A percentile compares a stretch with the other conserved stretches of the same genome.
Conservation (phyloP, 2,329 filamentous ascomycete species). For the Ascochyta rabiei region DNA sequence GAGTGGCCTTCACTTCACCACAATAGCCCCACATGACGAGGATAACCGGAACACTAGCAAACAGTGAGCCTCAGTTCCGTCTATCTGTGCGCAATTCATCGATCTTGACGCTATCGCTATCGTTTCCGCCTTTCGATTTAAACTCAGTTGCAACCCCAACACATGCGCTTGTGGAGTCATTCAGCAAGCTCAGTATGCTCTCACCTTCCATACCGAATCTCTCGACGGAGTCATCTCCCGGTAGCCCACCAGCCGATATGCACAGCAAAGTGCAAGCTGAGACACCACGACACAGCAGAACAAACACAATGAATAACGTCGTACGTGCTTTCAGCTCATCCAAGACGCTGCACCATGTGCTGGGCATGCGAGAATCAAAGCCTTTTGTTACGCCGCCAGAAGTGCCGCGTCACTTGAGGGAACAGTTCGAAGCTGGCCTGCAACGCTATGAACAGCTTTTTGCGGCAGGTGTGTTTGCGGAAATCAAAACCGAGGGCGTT, state of each 20-base stretch:
- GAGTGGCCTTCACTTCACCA: conserved; percentile 8
- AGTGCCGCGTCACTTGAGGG: neutral
- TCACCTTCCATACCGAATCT: neutral
- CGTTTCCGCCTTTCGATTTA: neutral
- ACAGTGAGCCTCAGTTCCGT: neutral
- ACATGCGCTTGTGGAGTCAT: neutral
- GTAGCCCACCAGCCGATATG: neutral
- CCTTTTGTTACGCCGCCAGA: conserved; percentile 13
- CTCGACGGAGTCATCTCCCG: neutral
- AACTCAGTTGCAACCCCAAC: neutral
- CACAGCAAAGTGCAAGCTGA: conserved; percentile 1
- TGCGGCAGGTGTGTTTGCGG: neutral
- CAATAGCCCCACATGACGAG: neutral
- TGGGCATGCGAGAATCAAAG: conserved; percentile 17
- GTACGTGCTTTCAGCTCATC: conserved; percentile 11
- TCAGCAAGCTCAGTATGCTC: neutral
- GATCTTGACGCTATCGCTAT: neutral
- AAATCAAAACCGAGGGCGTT: neutral
- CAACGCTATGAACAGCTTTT: neutral
- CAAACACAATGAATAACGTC: neutral
- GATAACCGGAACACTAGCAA: neutral
- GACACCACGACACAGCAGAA: conserved; percentile 2
- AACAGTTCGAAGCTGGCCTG: conserved; percentile 1
- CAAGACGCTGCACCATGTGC: conserved; percentile 16
- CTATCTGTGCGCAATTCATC: neutral